Percentiles rank a stretch among this genome's conserved stretches.
Evolutionary conservation across 1,284 basidiomycete species (phyloP).

Genomic region (Leccinum pachyderme): DNA sequence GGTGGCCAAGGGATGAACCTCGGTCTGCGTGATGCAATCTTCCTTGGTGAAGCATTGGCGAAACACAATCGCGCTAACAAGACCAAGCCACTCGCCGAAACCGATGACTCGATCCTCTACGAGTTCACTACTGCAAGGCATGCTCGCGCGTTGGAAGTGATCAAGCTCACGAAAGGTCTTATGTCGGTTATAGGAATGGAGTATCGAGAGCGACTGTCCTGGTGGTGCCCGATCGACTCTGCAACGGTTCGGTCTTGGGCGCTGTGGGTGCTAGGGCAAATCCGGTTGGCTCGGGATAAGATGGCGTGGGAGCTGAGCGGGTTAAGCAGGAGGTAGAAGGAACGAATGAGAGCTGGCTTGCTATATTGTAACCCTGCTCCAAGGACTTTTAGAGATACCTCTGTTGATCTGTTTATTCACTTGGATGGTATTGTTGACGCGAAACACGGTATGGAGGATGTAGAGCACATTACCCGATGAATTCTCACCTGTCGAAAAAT

Average conservation of each 20-base stretch:
- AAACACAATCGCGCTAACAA: not conserved
- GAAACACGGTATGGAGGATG: too few species aligned
- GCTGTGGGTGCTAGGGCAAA: slow-evolving; percentile 17
- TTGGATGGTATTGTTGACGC: too few species aligned
- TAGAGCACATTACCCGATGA: too few species aligned
- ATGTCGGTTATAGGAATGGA: slow-evolving; percentile 16
- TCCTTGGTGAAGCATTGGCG: not conserved
- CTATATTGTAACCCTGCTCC: too few species aligned
- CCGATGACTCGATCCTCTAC: slow-evolving; percentile 19
- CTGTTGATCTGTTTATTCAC: too few species aligned
- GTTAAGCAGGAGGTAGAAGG: slow-evolving; percentile 9
- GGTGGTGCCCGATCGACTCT: slow-evolving; percentile 23
- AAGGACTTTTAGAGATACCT: too few species aligned
- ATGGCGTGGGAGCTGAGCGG: slow-evolving; percentile 30
- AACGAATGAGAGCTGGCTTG: too few species aligned
- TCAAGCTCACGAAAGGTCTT: slow-evolving; percentile 22
- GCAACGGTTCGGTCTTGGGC: slow-evolving; percentile 13
- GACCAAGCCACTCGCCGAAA: slow-evolving; percentile 9
- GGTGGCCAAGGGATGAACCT: slow-evolving; percentile 52
- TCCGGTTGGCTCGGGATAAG: slow-evolving; percentile 13
- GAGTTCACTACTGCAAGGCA: slow-evolving; percentile 20
- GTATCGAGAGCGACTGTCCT: not conserved
- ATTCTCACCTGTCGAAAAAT: too few species aligned
- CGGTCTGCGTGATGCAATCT: slow-evolving; percentile 21
- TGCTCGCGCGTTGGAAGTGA: slow-evolving; percentile 21